Evolutionary conservation across 2,329 filamentous ascomycete species (phyloP).

Genomic region (Trichoderma guizhouense): DNA sequence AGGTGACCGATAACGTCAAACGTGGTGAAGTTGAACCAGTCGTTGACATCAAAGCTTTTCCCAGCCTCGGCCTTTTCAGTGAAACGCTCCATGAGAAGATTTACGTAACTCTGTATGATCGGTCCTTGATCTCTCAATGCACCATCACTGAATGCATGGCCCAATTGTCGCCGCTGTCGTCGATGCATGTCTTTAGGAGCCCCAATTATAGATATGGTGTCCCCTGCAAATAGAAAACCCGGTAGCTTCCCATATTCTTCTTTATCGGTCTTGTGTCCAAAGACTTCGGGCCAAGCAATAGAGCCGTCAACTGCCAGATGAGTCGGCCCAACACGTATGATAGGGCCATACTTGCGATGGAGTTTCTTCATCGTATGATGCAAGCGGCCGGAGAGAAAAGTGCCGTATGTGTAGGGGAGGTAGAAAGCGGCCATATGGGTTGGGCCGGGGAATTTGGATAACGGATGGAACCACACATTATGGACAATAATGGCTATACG

Average conservation of each 20-base stretch:
- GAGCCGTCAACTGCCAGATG: constrained; percentile 36
- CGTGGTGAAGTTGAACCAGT: constrained; percentile 38
- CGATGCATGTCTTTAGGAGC: constrained; percentile 23
- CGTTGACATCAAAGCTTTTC: constrained; percentile 26
- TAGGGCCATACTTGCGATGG: constrained; percentile 31
- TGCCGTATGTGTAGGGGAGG: constrained; percentile 22
- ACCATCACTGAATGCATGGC: constrained; percentile 31
- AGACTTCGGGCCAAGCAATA: constrained; percentile 35
- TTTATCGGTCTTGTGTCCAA: constrained; percentile 24
- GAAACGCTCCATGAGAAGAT: constrained; percentile 26
- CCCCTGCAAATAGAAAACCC: constrained; percentile 7
- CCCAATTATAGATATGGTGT: constrained; percentile 20
- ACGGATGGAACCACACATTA: constrained; percentile 30
- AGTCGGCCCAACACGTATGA: constrained; percentile 42
- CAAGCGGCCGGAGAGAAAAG: constrained; percentile 21
- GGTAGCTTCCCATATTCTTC: constrained; percentile 19
- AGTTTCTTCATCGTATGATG: constrained; percentile 22
- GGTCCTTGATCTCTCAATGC: constrained; percentile 32
- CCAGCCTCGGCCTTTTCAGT: constrained; percentile 18
- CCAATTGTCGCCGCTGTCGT: constrained; percentile 26
- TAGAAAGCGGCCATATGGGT: constrained; percentile 23
- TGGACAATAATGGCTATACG: constrained; percentile 20
- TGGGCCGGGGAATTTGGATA: constrained; percentile 31
- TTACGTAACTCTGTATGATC: constrained; percentile 27
- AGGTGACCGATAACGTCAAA: constrained; percentile 43